phyloP scores from a whole-genome alignment of 2,329 filamentous ascomycete species.

The Trichoderma polysporum region DNA sequence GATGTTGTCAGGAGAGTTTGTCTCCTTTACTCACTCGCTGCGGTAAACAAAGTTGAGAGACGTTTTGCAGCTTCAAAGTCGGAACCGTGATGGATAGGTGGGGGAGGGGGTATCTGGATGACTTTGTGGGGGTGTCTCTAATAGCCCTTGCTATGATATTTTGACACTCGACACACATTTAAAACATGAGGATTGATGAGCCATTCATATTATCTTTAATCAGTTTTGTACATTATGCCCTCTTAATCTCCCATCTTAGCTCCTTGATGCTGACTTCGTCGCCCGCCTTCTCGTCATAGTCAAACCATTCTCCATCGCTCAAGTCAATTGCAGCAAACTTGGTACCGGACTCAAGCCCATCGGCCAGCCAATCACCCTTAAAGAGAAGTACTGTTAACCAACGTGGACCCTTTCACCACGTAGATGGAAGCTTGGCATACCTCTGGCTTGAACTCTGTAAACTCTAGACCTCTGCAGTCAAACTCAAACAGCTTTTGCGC shows the following conservation, averaged over 20 bases:
- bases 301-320: constrained; percentile 91
- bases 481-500: constrained; percentile 80
- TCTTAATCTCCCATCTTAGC: constrained; percentile 78
- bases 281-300: constrained; percentile 91
- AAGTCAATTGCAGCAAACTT: constrained; percentile 83
- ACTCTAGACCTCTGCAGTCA: constrained; percentile 92
- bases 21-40: not conserved
- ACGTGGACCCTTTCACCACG: not conserved
- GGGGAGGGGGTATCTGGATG: constrained; percentile 1
- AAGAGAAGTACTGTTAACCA: not conserved
- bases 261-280: constrained; percentile 94
- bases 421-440: constrained; percentile 44
- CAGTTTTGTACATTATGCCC: constrained; percentile 51
- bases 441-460: constrained; percentile 86
- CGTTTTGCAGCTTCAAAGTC: constrained; percentile 13
- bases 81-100: constrained; percentile 9
- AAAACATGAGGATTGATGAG: not conserved
- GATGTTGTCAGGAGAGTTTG: not conserved
- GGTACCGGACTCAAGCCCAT: constrained; percentile 74
- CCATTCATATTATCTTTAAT: not conserved
- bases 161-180: not conserved
- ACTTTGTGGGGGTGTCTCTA: constrained; percentile 2
- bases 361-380: constrained; percentile 86
- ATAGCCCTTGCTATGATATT: not conserved
- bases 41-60: not conserved